Evolutionary conservation across 2,329 filamentous ascomycete species (phyloP).

Genomic region (Colletotrichum aenigma): DNA sequence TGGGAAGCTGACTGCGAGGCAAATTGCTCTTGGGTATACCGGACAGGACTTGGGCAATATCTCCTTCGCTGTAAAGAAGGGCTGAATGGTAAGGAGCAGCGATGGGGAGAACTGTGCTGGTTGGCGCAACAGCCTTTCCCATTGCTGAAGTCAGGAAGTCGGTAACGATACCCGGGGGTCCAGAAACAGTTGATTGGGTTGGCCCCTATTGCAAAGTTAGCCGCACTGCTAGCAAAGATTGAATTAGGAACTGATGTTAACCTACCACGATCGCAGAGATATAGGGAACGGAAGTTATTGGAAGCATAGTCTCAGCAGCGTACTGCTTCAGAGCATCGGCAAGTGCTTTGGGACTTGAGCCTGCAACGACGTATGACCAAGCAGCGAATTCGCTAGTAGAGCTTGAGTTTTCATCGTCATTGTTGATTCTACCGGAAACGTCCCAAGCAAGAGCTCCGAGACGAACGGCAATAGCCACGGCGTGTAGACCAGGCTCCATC

Average conservation of each 20-base stretch:
- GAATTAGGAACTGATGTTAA: background rate
- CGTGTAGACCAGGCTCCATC: background rate
- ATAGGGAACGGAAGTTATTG: background rate
- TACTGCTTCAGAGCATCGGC: background rate
- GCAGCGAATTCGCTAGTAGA: background rate
- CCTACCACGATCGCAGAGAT: background rate
- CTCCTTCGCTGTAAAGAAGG: background rate
- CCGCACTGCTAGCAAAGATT: no score
- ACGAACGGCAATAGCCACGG: background rate
- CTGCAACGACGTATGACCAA: background rate
- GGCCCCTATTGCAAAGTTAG: background rate
- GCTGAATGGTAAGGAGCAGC: background rate
- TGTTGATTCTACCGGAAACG: background rate
- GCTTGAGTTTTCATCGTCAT: background rate
- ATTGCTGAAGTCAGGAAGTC: background rate
- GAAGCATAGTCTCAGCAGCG: background rate
- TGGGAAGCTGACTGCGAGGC: background rate
- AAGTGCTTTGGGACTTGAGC: background rate
- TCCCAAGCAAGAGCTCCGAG: background rate
- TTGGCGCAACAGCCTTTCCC: background rate
- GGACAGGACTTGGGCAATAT: background rate
- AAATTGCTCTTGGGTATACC: background rate
- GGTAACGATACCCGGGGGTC: background rate
- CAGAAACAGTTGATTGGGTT: background rate
- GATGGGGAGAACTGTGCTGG: background rate